Evolutionary conservation across 306 rosid species (phyloP).

Genomic region (Mimosa bimucronata): DNA sequence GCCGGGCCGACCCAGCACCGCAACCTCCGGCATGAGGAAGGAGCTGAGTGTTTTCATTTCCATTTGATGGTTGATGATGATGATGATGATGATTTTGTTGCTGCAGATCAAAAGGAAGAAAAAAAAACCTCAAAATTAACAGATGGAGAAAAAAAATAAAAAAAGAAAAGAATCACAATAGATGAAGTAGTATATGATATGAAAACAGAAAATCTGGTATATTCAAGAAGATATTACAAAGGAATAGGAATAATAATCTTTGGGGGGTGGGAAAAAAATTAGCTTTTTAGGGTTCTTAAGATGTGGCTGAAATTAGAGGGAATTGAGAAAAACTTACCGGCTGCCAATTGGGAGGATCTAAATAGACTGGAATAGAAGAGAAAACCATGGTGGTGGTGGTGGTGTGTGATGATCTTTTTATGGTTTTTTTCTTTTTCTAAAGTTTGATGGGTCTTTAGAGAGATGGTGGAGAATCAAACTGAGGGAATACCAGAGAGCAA

Average conservation of each 20-base stretch:
- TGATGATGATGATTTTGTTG: slow-evolving; percentile 57
- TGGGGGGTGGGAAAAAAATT: slow-evolving; percentile 26
- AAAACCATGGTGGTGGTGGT: slow-evolving; percentile 76
- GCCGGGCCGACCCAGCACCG: slow-evolving; percentile 54
- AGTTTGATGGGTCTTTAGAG: slow-evolving; percentile 90
- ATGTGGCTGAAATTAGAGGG: slow-evolving; percentile 50
- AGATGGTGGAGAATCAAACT: slow-evolving; percentile 96
- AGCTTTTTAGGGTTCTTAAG: slow-evolving; percentile 47
- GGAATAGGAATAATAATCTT: slow-evolving; percentile 88
- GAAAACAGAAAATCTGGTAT: slow-evolving; percentile 58
- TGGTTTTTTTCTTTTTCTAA: slow-evolving; percentile 63
- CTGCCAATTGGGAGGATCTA: slow-evolving; percentile 98
- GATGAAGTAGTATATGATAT: slow-evolving; percentile 22
- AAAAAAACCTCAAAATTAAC: background rate
- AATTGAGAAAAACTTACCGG: slow-evolving; percentile 63
- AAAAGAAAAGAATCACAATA: background rate
- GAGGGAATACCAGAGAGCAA: slow-evolving; percentile 95
- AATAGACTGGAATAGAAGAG: slow-evolving; percentile 94
- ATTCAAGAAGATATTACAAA: slow-evolving; percentile 65
- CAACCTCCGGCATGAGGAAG: slow-evolving; percentile 49
- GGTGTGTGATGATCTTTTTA: slow-evolving; percentile 47
- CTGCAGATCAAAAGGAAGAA: slow-evolving; percentile 45
- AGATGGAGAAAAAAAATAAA: background rate
- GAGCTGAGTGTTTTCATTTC: slow-evolving; percentile 48
- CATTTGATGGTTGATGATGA: slow-evolving; percentile 49